A percentile compares a stretch with the other conserved stretches of the same genome.
Evolutionary conservation across 352 stramenopile species (phyloP).

Genomic region (Phytophthora sp.): DNA sequence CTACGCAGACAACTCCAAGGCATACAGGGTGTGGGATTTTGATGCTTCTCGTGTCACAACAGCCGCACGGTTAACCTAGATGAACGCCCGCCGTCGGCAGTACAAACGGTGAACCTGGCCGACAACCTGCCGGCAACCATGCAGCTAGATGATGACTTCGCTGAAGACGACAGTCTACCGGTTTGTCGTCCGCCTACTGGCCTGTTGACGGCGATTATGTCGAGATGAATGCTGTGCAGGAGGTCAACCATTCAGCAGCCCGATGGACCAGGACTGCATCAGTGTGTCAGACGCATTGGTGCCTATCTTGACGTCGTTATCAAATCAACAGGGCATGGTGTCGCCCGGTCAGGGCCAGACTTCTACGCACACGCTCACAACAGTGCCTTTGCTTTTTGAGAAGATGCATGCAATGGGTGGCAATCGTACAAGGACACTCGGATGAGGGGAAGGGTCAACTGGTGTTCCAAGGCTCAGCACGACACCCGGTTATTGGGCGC

Average conservation of each 20-base stretch:
- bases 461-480: neutral
- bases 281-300: neutral
- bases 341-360: neutral
- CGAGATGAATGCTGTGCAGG: neutral
- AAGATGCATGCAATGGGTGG: neutral
- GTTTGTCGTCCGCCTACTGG: neutral
- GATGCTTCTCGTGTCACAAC: neutral
- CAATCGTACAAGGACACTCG: no score
- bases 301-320: neutral
- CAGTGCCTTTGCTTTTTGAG: neutral
- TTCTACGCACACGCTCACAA: neutral
- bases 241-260: neutral
- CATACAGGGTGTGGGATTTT: constrained; percentile 17
- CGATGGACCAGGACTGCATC: neutral
- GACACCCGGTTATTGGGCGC: neutral
- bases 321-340: neutral
- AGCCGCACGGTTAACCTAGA: constrained; percentile 2
- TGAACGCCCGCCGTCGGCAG: neutral
- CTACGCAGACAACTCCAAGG: constrained; percentile 9
- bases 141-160: neutral
- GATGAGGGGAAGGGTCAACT: neutral
- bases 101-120: no score
- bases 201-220: neutral
- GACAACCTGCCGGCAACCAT: no score
- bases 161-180: neutral